Evolutionary conservation across 75 land plant genomes (phyloP).

Genomic region (Selaginella moellendorffii): DNA sequence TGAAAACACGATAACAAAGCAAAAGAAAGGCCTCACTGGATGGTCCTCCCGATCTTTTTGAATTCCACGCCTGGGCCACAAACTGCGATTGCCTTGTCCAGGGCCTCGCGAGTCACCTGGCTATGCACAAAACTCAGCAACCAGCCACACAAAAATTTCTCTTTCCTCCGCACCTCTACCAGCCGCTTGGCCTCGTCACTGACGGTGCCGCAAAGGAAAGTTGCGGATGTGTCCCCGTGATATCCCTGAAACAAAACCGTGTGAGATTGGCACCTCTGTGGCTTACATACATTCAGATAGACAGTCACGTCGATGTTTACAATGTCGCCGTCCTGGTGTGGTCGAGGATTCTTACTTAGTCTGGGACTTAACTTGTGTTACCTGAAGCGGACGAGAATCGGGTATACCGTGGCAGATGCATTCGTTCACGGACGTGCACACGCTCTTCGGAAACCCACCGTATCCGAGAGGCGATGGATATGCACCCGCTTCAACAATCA

Average conservation of each 20-base stretch:
- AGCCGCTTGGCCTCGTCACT: slow-evolving; percentile 37
- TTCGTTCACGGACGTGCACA: slow-evolving; percentile 97
- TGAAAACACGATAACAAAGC: neutral
- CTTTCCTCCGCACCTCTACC: slow-evolving; percentile 68
- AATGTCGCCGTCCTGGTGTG: slow-evolving; percentile 44
- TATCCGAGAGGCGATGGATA: slow-evolving; percentile 99
- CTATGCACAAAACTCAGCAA: neutral
- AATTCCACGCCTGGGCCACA: slow-evolving; percentile 84
- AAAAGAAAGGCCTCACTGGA: slow-evolving; percentile 46
- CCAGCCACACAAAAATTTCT: neutral
- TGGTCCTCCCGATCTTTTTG: slow-evolving; percentile 61
- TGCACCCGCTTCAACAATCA: slow-evolving; percentile 98
- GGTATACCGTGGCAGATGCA: slow-evolving; percentile 99
- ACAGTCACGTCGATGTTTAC: slow-evolving; percentile 51
- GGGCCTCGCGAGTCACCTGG: slow-evolving; percentile 76
- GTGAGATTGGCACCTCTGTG: neutral
- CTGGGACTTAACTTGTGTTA: too few species aligned
- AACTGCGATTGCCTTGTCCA: slow-evolving; percentile 69
- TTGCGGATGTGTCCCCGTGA: slow-evolving; percentile 91
- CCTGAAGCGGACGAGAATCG: slow-evolving; percentile 88
- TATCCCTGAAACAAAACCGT: slow-evolving; percentile 42
- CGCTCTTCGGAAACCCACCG: slow-evolving; percentile 97
- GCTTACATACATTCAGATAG: slow-evolving; percentile 45
- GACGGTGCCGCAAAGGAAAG: slow-evolving; percentile 74
- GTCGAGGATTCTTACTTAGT: too few species aligned